Percentiles rank a stretch among this genome's conserved stretches.
These are phyloP conservation scores for Trypanosoma conorhini DNA, from an alignment of 208 protist genomes.

Conservation along the genomic window DNA sequence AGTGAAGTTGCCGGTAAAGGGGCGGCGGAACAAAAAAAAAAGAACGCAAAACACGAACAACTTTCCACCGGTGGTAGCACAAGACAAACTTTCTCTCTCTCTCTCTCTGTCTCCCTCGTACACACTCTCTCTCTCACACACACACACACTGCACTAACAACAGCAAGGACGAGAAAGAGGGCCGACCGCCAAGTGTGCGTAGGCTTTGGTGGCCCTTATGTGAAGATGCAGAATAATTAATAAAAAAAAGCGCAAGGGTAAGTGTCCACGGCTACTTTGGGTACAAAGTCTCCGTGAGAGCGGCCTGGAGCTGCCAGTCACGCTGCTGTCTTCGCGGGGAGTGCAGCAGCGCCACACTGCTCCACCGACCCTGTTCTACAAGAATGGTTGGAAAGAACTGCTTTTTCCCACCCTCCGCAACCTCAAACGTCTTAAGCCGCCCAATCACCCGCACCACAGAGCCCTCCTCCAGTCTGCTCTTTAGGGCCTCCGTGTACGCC, in stretches of 20 bases:
- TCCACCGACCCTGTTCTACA: constrained; percentile 24
- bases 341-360: constrained; percentile 22
- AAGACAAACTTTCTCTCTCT: too few relatives aligned
- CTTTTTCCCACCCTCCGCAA: constrained; percentile 18
- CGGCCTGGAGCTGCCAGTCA: constrained; percentile 26
- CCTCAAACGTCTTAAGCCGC: constrained; percentile 25
- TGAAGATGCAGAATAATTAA: not conserved
- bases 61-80: not conserved
- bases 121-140: too few relatives aligned
- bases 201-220: not conserved
- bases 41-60: not conserved
- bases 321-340: constrained; percentile 8
- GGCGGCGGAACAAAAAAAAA: not conserved
- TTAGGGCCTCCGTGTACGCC: constrained; percentile 29
- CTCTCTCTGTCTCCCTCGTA: too few relatives aligned
- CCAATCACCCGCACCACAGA: constrained; percentile 32
- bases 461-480: constrained; percentile 23
- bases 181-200: not conserved
- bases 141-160: not conserved
- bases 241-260: constrained; percentile 27
- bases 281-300: not conserved
- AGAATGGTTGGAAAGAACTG: constrained; percentile 28
- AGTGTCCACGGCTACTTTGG: not conserved
- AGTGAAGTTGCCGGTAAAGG: too few relatives aligned
- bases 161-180: not conserved